These are phyloP conservation scores for Bauhinia variegata DNA, from an alignment of 306 rosid genomes.

Conservation along the genomic window DNA sequence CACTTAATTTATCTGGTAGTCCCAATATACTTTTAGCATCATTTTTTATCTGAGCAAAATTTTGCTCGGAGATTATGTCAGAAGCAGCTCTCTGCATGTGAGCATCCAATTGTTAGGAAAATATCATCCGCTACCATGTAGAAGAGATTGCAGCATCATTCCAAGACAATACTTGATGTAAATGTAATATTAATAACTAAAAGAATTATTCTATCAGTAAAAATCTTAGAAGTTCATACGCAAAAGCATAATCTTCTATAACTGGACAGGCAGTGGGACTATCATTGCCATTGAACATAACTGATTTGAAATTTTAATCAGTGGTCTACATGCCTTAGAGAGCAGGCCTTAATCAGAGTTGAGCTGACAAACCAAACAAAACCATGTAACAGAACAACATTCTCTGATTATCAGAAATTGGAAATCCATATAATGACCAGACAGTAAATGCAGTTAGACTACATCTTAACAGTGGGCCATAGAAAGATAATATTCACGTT, in stretches of 20 bases:
- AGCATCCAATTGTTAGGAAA: too few species aligned
- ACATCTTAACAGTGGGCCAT: constrained; percentile 15
- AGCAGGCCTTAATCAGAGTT: constrained; percentile 14
- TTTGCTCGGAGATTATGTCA: too few species aligned
- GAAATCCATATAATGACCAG: constrained; percentile 20
- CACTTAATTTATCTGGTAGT: too few species aligned
- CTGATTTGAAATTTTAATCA: neutral
- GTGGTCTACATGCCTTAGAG: too few species aligned
- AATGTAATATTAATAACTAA: too few species aligned
- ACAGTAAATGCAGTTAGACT: constrained; percentile 13
- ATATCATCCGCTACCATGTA: neutral
- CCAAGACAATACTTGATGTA: constrained; percentile 11
- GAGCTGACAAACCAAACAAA: constrained; percentile 21
- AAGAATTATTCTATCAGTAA: constrained; percentile 28
- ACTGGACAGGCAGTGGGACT: neutral
- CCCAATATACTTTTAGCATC: too few species aligned
- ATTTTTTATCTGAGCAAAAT: too few species aligned
- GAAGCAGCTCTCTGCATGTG: too few species aligned
- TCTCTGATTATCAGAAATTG: constrained; percentile 6
- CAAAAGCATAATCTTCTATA: neutral
- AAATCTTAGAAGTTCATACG: constrained; percentile 21
- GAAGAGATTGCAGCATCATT: constrained; percentile 9
- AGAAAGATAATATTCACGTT: constrained; percentile 37
- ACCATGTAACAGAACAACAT: constrained; percentile 10
- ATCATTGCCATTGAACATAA: constrained; percentile 13